phyloP scores from a whole-genome alignment of 129 eudicot species.

The Dittrichia graveolens region DNA sequence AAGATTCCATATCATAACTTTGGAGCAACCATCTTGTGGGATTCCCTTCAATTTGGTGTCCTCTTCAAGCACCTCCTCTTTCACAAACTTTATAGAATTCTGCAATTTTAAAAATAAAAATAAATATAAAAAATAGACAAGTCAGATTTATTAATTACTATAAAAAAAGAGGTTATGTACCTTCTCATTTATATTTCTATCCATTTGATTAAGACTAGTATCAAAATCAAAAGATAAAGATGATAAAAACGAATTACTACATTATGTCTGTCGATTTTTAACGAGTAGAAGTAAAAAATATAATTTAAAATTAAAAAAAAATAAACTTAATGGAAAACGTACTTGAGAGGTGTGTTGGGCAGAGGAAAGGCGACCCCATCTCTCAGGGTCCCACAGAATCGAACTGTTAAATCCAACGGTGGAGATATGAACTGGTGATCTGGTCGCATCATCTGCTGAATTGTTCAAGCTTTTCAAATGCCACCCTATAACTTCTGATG shows the following conservation, averaged over 20 bases:
- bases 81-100: slow-evolving; percentile 80
- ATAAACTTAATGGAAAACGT: too few species aligned
- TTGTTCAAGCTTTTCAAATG: slow-evolving; percentile 68
- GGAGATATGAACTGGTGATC: slow-evolving; percentile 68
- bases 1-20: slow-evolving; percentile 75
- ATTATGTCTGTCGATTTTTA: too few species aligned
- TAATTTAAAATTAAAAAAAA: too few species aligned
- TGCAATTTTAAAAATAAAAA: slow-evolving; percentile 27
- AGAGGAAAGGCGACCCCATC: slow-evolving; percentile 91
- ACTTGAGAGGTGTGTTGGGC: slow-evolving; percentile 82
- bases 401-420: slow-evolving; percentile 94
- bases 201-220: too few species aligned
- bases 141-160: too few species aligned
- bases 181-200: too few species aligned
- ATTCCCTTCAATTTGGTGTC: slow-evolving; percentile 78
- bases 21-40: slow-evolving; percentile 76
- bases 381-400: slow-evolving; percentile 94
- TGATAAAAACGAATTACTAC: too few species aligned
- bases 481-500: slow-evolving; percentile 89
- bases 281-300: too few species aligned
- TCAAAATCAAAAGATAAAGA: too few species aligned
- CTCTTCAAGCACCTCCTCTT: slow-evolving; percentile 82
- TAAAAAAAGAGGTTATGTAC: too few species aligned
- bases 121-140: neutral
- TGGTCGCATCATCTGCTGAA: slow-evolving; percentile 35